Base-by-base conservation (phyloP, 805 yeast species). In the Kazachstania kunashirensis region DNA sequence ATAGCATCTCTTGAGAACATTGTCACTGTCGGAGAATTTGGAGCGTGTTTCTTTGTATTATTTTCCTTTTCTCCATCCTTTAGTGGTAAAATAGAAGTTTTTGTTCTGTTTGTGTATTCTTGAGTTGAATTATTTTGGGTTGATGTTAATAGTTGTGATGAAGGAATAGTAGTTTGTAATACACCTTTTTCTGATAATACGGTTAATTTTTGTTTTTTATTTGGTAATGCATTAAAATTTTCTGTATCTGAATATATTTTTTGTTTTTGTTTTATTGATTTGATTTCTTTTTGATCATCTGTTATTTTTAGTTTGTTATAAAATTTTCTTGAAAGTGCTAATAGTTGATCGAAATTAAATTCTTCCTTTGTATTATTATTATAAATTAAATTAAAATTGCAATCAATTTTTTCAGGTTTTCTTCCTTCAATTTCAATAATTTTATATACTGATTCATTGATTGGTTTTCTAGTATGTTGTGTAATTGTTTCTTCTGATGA, bases 11-110 rank as follows among this genome's bases (percentile, higher is more conserved):
- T 75, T 0, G 95, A 80, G 52, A 71, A 79, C 50, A 79, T 61
- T 0, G 96, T 86, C 44, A 81, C 70, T 0, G 95, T 85, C 1
- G 94, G 94, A 0, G 94, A 80, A 11, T 66, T 62, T 31, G 31
- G 34, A 6, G 25, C 23, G 10, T 20, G 23, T 20, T 20, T 13
- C 28, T 25, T 13, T 8, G 15, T 13, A n/a, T 25, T 11, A 37
- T 30, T 25, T 7, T 25, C 28, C 7, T 13, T 6, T 25, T 25
- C 28, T 23, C 11, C 59, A 47, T 67, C 72, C 37, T 67, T 65
- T 30, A 72, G 50, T 1, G 77, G 77, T 24, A 70, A 52, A 4
- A 65, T 63, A 27, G 68, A 59, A 6, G 71, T 65, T 38, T 51
- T 52, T 10, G 61, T 50, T 49, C 36, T 39, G 14, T 16, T 28